These are phyloP conservation scores for Tolypocladium nubicola DNA, from an alignment of 2,329 filamentous ascomycete genomes.

Conservation along the genomic window DNA sequence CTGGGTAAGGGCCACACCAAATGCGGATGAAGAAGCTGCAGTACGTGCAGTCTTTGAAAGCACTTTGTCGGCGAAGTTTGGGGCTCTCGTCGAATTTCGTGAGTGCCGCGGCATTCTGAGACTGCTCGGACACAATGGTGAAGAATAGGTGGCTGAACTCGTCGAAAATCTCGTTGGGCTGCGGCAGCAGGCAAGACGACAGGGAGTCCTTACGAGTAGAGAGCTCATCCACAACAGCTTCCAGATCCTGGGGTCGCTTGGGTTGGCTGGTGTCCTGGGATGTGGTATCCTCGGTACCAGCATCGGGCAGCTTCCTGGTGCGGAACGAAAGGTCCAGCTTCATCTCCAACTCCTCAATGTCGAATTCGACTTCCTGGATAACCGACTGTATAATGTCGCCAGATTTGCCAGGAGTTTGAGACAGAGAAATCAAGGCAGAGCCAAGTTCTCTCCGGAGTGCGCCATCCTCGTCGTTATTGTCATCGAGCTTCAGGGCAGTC, in stretches of 20 bases:
- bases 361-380: conserved; percentile 56
- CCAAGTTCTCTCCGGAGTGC: conserved; percentile 53
- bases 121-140: conserved; percentile 35
- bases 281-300: conserved; percentile 35
- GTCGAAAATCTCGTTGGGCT: conserved; percentile 41
- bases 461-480: conserved; percentile 41
- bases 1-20: conserved; percentile 63
- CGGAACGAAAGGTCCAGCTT: conserved; percentile 62
- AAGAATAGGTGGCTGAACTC: conserved; percentile 51
- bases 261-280: conserved; percentile 12
- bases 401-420: conserved; percentile 45
- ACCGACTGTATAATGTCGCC: conserved; percentile 57
- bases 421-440: conserved; percentile 55
- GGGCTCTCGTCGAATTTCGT: conserved; percentile 42
- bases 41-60: conserved; percentile 53
- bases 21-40: conserved; percentile 67
- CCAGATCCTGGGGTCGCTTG: conserved; percentile 25
- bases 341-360: conserved; percentile 66
- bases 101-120: conserved; percentile 26
- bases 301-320: conserved; percentile 38
- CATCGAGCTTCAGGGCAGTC: conserved; percentile 46
- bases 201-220: conserved; percentile 24
- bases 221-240: conserved; percentile 27
- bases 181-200: conserved; percentile 41
- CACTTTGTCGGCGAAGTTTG: conserved; percentile 42